A percentile compares a stretch with the other conserved stretches of the same genome.
phyloP scores from a whole-genome alignment of 345 rosid species.

The Ricinus communis region DNA sequence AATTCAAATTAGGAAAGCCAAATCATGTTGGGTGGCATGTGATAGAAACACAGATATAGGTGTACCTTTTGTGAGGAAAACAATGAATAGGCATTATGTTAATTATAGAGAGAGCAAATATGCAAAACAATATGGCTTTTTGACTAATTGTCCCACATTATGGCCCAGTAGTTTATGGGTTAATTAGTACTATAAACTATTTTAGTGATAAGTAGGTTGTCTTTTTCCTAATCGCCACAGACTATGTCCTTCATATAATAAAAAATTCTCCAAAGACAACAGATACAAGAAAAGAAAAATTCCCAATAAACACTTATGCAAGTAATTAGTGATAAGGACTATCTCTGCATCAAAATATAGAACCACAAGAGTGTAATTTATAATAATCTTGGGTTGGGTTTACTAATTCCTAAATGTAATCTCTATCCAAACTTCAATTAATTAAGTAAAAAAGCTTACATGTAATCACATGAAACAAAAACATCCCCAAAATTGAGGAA shows the following conservation, averaged over 20 bases:
- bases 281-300: no score
- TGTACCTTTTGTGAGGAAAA: constrained; percentile 25
- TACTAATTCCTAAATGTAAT: no score
- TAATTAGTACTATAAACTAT: background rate
- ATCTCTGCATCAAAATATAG: no score
- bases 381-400: no score
- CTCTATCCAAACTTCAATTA: no score
- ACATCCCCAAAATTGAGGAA: constrained; percentile 10
- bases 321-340: no score
- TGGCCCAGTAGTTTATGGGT: background rate
- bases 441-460: no score
- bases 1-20: constrained; percentile 11
- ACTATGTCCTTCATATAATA: background rate
- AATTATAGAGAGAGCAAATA: constrained; percentile 20
- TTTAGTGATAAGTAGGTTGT: constrained; percentile 1
- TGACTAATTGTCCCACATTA: constrained; percentile 37
- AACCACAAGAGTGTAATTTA: no score
- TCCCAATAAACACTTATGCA: no score
- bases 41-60: constrained; percentile 25
- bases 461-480: constrained; percentile 13
- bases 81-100: constrained; percentile 25
- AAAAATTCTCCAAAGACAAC: no score
- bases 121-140: constrained; percentile 25
- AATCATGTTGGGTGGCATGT: constrained; percentile 37
- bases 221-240: background rate